These are phyloP conservation scores for Whalleya microplaca DNA, from an alignment of 2,329 filamentous ascomycete species.

Conservation along the genomic window DNA sequence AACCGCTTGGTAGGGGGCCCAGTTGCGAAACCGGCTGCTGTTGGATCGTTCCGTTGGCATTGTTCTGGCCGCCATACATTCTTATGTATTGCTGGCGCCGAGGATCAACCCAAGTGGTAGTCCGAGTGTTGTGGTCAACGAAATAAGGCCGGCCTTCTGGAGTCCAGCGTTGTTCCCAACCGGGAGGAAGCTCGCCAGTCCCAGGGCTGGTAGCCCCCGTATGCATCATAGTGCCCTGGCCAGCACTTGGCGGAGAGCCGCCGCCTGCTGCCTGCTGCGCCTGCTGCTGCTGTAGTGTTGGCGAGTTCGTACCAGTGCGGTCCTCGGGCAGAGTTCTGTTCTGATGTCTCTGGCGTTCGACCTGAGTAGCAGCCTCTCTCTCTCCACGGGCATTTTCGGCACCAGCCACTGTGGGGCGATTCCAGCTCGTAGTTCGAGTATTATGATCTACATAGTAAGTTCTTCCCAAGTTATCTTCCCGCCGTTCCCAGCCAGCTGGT, in stretches of 20 bases:
- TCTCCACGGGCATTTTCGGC: slow-evolving; percentile 78
- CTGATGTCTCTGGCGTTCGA: slow-evolving; percentile 91
- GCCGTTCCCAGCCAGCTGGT: slow-evolving; percentile 91
- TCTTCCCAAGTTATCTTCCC: slow-evolving; percentile 91
- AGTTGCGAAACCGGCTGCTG: slow-evolving; percentile 97
- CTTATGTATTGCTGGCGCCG: slow-evolving; percentile 96
- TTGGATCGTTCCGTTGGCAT: slow-evolving; percentile 84
- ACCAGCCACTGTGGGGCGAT: slow-evolving; percentile 78
- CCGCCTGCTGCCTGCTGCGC: slow-evolving; percentile 41
- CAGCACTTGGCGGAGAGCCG: slow-evolving; percentile 40
- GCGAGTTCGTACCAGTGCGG: slow-evolving; percentile 89
- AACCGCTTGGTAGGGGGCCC: slow-evolving; percentile 91
- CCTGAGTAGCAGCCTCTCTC: slow-evolving; percentile 87
- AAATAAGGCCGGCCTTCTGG: slow-evolving; percentile 96
- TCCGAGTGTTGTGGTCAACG: slow-evolving; percentile 97
- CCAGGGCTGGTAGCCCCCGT: slow-evolving; percentile 94
- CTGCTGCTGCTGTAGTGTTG: slow-evolving; percentile 67
- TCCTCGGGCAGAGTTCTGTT: slow-evolving; percentile 96
- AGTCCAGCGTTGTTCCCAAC: slow-evolving; percentile 96
- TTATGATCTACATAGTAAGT: slow-evolving; percentile 99
- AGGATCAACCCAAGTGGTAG: slow-evolving; percentile 98
- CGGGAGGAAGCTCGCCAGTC: slow-evolving; percentile 89
- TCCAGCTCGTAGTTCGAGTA: slow-evolving; percentile 95
- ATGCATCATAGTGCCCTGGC: slow-evolving; percentile 82
- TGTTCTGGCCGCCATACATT: slow-evolving; percentile 92